phyloP scores from a whole-genome alignment of 2,329 filamentous ascomycete genomes.

The Bipolaris bicolor region DNA sequence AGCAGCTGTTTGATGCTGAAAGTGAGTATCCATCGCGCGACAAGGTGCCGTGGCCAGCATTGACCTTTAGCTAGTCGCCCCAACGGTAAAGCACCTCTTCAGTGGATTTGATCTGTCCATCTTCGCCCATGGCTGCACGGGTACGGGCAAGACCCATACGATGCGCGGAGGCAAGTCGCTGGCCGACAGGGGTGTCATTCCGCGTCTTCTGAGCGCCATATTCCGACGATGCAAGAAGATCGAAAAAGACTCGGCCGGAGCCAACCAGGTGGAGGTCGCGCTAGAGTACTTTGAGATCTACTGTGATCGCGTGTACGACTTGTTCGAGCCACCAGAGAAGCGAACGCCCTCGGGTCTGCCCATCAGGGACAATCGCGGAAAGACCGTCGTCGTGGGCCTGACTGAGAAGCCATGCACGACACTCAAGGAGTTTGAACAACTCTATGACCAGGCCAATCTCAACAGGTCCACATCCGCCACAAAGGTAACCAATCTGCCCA shows the following conservation, averaged over 20 bases:
- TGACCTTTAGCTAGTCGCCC: conserved; percentile 67
- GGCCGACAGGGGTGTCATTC: conserved; percentile 86
- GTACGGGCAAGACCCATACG: conserved; percentile 93
- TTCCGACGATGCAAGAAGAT: conserved; percentile 87
- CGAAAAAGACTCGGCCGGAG: conserved; percentile 74
- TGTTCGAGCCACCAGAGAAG: conserved; percentile 87
- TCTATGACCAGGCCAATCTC: conserved; percentile 91
- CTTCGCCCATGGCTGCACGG: conserved; percentile 92
- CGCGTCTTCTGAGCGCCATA: conserved; percentile 80
- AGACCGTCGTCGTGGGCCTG: conserved; percentile 84
- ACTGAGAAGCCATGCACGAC: conserved; percentile 82
- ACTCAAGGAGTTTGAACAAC: conserved; percentile 84
- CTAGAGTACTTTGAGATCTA: conserved; percentile 97
- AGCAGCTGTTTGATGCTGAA: conserved; percentile 87
- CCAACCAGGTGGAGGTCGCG: conserved; percentile 73
- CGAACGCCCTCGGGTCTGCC: conserved; percentile 80
- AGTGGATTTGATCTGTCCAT: conserved; percentile 75
- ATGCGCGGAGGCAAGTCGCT: conserved; percentile 91
- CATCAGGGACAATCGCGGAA: conserved; percentile 83
- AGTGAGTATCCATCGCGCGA: conserved; percentile 57
- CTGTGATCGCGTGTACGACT: conserved; percentile 91
- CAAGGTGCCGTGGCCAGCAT: conserved; percentile 12
- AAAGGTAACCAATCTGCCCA: conserved; percentile 59
- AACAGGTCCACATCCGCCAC: conserved; percentile 89
- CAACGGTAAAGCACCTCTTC: conserved; percentile 90